phyloP scores from a whole-genome alignment of 805 yeast genomes.

The Nakazawaea ernobii region DNA sequence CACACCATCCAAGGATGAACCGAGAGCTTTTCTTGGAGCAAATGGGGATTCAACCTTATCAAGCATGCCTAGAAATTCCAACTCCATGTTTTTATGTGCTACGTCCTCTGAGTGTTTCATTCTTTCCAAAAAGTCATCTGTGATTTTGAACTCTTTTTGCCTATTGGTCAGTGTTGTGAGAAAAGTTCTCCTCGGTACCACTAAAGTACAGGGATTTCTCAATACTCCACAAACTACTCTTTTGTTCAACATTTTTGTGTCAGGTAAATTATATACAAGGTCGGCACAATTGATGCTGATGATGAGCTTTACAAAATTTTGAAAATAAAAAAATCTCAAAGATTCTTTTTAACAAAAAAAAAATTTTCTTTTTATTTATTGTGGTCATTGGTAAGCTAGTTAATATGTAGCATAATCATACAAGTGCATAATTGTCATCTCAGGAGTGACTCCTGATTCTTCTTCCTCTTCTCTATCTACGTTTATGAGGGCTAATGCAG shows the following conservation, averaged over 20 bases:
- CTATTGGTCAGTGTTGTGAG: background rate
- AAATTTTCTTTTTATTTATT: background rate
- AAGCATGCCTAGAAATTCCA: background rate
- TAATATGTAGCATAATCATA: constrained; percentile 7
- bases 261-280: background rate
- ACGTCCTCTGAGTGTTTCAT: background rate
- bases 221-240: background rate
- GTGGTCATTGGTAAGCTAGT: background rate
- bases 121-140: background rate
- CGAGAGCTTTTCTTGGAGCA: background rate
- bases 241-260: too few relatives aligned
- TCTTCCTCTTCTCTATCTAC: background rate
- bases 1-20: background rate
- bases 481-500: too few relatives aligned
- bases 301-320: background rate
- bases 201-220: background rate
- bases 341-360: background rate
- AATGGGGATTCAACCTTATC: background rate
- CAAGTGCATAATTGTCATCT: background rate
- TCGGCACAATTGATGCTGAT: background rate
- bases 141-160: constrained; percentile 4
- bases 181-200: constrained; percentile 1
- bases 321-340: too few relatives aligned
- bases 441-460: background rate
- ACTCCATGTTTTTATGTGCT: background rate